Evolutionary conservation across 1,284 basidiomycete species (phyloP).

Genomic region (Tylopilus sp.): DNA sequence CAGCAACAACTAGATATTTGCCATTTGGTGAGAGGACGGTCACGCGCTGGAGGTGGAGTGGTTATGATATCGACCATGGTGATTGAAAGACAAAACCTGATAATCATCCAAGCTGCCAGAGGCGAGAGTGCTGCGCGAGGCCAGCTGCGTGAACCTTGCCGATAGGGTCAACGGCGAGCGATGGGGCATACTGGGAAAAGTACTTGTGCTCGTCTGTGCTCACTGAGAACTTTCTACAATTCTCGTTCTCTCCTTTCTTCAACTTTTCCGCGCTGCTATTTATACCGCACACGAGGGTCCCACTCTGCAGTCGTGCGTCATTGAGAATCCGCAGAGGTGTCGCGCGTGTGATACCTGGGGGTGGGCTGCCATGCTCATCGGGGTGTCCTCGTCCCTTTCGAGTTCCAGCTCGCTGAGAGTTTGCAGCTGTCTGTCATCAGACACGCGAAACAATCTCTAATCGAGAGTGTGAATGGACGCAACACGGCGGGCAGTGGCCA

Average conservation of each 20-base stretch:
- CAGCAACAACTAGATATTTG: conserved; percentile 57
- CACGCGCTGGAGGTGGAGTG: conserved; percentile 59
- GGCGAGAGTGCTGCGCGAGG: conserved; percentile 59
- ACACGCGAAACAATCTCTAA: conserved; percentile 72
- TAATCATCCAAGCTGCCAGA: conserved; percentile 68
- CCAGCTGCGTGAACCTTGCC: conserved; percentile 51
- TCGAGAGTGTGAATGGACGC: conserved; percentile 10
- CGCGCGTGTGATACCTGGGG: conserved; percentile 44
- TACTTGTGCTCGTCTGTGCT: conserved; percentile 43
- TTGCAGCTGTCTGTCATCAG: conserved; percentile 54
- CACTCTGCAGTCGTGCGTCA: conserved; percentile 36
- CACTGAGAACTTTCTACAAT: conserved; percentile 72
- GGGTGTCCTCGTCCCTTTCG: conserved; percentile 80
- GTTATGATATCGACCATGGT: neutral
- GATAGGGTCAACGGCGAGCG: conserved; percentile 11
- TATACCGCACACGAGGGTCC: conserved; percentile 74
- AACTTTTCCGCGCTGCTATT: conserved; percentile 71
- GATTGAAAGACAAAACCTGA: conserved; percentile 54
- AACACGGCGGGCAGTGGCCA: neutral
- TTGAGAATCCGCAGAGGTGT: neutral
- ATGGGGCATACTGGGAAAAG: neutral
- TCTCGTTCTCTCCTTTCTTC: conserved; percentile 68
- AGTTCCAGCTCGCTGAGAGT: conserved; percentile 70
- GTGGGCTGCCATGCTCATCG: conserved; percentile 86
- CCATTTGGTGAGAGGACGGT: conserved; percentile 69